These are phyloP conservation scores for Euphorbia peplus DNA, from an alignment of 345 rosid species.

Conservation along the genomic window DNA sequence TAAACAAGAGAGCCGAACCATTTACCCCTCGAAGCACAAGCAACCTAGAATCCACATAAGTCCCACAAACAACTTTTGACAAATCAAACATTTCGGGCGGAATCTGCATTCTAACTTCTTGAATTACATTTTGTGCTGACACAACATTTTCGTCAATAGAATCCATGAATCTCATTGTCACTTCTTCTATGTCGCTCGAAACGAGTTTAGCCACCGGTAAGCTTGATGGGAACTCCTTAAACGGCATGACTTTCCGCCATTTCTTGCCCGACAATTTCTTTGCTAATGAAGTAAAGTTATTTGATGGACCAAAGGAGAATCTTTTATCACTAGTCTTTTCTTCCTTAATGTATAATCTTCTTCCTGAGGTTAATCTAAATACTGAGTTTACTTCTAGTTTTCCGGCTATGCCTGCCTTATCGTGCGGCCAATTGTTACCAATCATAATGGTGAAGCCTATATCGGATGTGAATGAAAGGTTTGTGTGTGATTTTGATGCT, in stretches of 20 bases:
- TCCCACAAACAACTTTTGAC: conserved; percentile 78
- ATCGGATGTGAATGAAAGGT: conserved; percentile 50
- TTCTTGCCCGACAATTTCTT: conserved; percentile 56
- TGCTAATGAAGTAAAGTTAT: conserved; percentile 39
- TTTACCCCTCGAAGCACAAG: conserved; percentile 74
- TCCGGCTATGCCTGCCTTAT: conserved; percentile 61
- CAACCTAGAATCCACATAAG: conserved; percentile 68
- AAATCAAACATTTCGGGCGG: conserved; percentile 89
- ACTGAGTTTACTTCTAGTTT: conserved; percentile 53
- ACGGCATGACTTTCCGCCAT: conserved; percentile 75
- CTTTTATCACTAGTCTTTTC: conserved; percentile 41
- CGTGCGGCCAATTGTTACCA: conserved; percentile 69
- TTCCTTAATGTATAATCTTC: conserved; percentile 70
- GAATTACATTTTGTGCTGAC: conserved; percentile 46
- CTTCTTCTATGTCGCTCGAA: conserved; percentile 53
- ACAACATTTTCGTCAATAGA: conserved; percentile 39
- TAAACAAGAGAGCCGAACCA: conserved; percentile 78
- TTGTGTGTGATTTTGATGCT: conserved; percentile 35
- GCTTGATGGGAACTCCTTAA: conserved; percentile 77
- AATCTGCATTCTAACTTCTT: conserved; percentile 63
- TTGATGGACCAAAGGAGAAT: conserved; percentile 46
- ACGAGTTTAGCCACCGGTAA: conserved; percentile 77
- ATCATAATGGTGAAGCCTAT: conserved; percentile 58
- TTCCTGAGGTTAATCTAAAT: conserved; percentile 56
- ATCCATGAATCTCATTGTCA: conserved; percentile 45